Evolutionary conservation across 306 rosid genomes (phyloP).

Genomic region (Lagenaria siceraria): DNA sequence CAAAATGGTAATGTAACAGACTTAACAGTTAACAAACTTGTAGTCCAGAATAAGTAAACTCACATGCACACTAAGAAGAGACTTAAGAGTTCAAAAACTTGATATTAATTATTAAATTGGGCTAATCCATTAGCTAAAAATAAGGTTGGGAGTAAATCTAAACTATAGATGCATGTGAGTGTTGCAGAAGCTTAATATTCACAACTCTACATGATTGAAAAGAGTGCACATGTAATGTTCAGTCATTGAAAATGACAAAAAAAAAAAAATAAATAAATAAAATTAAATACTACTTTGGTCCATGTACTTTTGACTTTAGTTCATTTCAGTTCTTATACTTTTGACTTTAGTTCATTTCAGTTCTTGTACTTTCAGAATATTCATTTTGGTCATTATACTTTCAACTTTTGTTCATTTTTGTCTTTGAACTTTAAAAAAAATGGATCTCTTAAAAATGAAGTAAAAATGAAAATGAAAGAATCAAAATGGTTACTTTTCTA

Average conservation of each 20-base stretch:
- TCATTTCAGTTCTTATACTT: too few species aligned
- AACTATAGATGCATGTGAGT: not conserved
- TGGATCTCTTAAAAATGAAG: too few species aligned
- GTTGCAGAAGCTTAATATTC: not conserved
- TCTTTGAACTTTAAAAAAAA: too few species aligned
- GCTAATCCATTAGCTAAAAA: not conserved
- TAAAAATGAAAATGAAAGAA: too few species aligned
- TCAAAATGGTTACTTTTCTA: too few species aligned
- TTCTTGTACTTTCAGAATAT: too few species aligned
- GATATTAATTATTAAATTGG: not conserved
- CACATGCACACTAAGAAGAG: not conserved
- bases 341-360: too few species aligned
- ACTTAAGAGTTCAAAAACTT: not conserved
- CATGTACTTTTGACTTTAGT: too few species aligned
- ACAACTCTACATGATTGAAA: not conserved
- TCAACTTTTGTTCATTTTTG: too few species aligned
- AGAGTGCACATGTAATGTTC: slow-evolving; percentile 3
- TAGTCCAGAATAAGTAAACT: not conserved
- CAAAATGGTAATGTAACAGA: not conserved
- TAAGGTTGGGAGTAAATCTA: not conserved
- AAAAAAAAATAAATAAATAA: too few species aligned
- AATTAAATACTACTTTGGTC: too few species aligned
- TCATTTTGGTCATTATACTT: too few species aligned
- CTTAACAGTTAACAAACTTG: not conserved
- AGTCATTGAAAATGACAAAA: not conserved